Conservation (phyloP, 768 basidiomycete species). For the Cyclocybe cylindracea region DNA sequence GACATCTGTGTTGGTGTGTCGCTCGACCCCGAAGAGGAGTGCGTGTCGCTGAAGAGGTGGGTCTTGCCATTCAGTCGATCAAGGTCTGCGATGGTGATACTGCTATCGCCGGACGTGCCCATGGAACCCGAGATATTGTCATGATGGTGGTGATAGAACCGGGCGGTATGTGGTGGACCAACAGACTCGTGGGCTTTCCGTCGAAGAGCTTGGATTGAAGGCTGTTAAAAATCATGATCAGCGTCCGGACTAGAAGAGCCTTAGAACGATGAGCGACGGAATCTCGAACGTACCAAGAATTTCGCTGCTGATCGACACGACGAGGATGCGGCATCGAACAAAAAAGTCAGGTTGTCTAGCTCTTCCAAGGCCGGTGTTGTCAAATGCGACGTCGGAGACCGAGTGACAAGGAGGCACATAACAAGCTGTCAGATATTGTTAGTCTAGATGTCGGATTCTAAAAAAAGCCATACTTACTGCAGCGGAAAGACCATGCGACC, state of each 20-base stretch:
- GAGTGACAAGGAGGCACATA: constrained; percentile 56
- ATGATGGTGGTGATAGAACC: constrained; percentile 11
- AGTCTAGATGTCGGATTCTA: not conserved
- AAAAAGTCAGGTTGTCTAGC: constrained; percentile 39
- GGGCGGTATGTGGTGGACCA: constrained; percentile 21
- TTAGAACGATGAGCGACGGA: not conserved
- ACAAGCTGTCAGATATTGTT: constrained; percentile 43
- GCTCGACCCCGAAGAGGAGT: not conserved
- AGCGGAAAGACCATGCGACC: constrained; percentile 68
- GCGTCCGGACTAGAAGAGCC: not conserved
- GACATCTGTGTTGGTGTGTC: not conserved
- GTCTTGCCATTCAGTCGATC: constrained; percentile 60
- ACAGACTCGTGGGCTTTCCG: constrained; percentile 45
- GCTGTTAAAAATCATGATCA: not conserved
- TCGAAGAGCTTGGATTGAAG: constrained; percentile 39
- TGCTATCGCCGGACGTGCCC: constrained; percentile 11
- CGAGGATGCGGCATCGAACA: constrained; percentile 50
- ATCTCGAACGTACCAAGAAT: constrained; percentile 37
- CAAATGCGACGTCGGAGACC: constrained; percentile 50
- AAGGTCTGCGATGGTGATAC: constrained; percentile 45
- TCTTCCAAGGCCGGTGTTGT: constrained; percentile 48
- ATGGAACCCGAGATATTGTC: constrained; percentile 18
- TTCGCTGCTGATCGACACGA: constrained; percentile 45
- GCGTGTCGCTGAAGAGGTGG: constrained; percentile 15
- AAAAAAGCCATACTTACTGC: constrained; percentile 43